phyloP scores from a whole-genome alignment of 176 grass and related monocot genomes.

The Oryza meyeriana region DNA sequence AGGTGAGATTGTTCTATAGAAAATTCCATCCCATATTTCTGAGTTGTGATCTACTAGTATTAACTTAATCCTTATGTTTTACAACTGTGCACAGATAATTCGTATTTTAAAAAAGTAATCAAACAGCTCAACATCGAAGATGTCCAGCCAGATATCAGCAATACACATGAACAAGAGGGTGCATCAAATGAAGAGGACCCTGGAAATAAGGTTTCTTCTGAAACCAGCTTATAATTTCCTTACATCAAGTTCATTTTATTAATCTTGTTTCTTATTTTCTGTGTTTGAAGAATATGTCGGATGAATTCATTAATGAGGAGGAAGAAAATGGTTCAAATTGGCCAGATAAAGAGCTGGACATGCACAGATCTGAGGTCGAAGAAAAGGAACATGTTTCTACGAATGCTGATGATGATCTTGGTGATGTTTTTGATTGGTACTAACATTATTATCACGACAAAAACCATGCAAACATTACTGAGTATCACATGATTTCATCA shows the following conservation, averaged over 20 bases:
- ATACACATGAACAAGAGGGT: conserved; percentile 18
- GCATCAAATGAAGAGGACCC: conserved; percentile 30
- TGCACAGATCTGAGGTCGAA: conserved; percentile 18
- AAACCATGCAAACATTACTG: neutral
- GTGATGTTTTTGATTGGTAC: conserved; percentile 53
- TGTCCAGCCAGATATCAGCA: conserved; percentile 15
- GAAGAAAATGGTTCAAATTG: conserved; percentile 30
- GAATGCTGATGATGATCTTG: conserved; percentile 44
- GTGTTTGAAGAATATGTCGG: conserved; percentile 14
- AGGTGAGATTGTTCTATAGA: conserved; percentile 46
- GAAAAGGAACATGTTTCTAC: conserved; percentile 30
- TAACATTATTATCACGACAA: conserved; percentile 12
- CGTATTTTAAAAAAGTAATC: conserved; percentile 78
- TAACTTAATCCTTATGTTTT: conserved; percentile 16
- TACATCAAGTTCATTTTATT: neutral
- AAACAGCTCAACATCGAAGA: conserved; percentile 62
- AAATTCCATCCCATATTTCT: neutral
- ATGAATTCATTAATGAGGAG: neutral
- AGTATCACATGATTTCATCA: neutral
- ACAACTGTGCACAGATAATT: conserved; percentile 55
- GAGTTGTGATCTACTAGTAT: conserved; percentile 18
- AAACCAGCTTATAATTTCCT: neutral
- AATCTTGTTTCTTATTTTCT: neutral
- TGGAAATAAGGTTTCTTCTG: conserved; percentile 30
- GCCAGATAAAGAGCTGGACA: conserved; percentile 10